Evolutionary conservation across 1,284 basidiomycete species (phyloP).

Genomic region (Grifola frondosa): DNA sequence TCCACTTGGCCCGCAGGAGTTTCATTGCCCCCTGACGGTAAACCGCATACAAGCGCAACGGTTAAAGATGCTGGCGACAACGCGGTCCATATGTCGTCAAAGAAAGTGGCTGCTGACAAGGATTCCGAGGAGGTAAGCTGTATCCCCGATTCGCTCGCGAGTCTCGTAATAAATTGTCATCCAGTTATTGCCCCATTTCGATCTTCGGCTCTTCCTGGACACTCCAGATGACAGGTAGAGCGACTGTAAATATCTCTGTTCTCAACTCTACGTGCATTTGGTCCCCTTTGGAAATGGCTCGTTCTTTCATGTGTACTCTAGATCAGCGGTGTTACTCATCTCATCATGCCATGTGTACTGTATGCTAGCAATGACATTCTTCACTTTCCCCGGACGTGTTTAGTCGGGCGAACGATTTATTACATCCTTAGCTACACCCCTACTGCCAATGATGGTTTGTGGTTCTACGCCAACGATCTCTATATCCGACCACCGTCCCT

Average conservation of each 20-base stretch:
- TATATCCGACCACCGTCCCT: constrained; percentile 63
- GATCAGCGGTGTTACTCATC: too few relatives aligned
- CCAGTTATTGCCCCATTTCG: constrained; percentile 10
- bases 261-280: too few relatives aligned
- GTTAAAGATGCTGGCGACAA: constrained; percentile 8
- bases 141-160: not conserved
- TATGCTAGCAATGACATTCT: not conserved
- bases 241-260: too few relatives aligned
- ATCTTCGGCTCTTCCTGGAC: constrained; percentile 13
- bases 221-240: constrained; percentile 2
- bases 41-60: not conserved
- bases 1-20: constrained; percentile 43
- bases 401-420: constrained; percentile 12
- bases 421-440: constrained; percentile 12
- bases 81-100: constrained; percentile 7
- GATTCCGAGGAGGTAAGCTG: constrained; percentile 16
- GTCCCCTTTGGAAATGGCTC: too few relatives aligned
- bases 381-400: not conserved
- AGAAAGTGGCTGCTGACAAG: constrained; percentile 12
- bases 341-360: not conserved
- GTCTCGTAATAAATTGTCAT: constrained; percentile 3
- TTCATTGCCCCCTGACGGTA: constrained; percentile 20
- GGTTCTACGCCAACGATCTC: constrained; percentile 40
- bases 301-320: too few relatives aligned
- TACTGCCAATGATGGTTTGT: constrained; percentile 6